Percentiles rank a stretch among this genome's conserved stretches.
phyloP scores from a whole-genome alignment of 495 filamentous ascomycete genomes.

The Penicillium dipodomyicola region DNA sequence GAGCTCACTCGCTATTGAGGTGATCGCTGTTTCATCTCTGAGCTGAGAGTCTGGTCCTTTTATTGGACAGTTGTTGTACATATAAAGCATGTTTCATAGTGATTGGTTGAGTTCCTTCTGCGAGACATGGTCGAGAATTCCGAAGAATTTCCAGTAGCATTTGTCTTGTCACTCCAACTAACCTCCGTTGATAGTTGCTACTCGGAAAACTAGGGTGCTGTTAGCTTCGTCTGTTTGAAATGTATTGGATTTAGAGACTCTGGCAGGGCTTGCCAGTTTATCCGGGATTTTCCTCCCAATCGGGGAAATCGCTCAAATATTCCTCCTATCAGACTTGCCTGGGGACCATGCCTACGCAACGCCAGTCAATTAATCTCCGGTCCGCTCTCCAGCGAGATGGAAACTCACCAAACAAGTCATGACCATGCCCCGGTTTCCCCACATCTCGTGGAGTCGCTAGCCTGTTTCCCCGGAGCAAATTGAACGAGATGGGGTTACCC shows the following conservation, averaged over 20 bases:
- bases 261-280: constrained; percentile 4
- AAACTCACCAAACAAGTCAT: constrained; percentile 1
- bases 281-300: constrained; percentile 38
- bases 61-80: constrained; percentile 26
- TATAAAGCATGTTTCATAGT: constrained; percentile 22
- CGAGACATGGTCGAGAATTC: background rate
- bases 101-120: constrained; percentile 9
- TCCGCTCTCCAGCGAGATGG: constrained; percentile 7
- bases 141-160: background rate
- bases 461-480: constrained; percentile 24
- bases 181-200: background rate
- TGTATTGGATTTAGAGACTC: background rate
- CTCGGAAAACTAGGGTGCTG: background rate
- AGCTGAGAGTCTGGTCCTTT: constrained; percentile 6
- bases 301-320: constrained; percentile 29
- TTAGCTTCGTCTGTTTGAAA: background rate
- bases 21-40: background rate
- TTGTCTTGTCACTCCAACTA: background rate
- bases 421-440: constrained; percentile 14
- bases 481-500: constrained; percentile 16
- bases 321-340: constrained; percentile 36
- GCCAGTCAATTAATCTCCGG: constrained; percentile 13
- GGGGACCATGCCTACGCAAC: constrained; percentile 7
- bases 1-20: constrained; percentile 2
- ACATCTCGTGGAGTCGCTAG: constrained; percentile 12